Base-by-base conservation (phyloP, 1,284 basidiomycete genomes). In the Boletus mariae region DNA sequence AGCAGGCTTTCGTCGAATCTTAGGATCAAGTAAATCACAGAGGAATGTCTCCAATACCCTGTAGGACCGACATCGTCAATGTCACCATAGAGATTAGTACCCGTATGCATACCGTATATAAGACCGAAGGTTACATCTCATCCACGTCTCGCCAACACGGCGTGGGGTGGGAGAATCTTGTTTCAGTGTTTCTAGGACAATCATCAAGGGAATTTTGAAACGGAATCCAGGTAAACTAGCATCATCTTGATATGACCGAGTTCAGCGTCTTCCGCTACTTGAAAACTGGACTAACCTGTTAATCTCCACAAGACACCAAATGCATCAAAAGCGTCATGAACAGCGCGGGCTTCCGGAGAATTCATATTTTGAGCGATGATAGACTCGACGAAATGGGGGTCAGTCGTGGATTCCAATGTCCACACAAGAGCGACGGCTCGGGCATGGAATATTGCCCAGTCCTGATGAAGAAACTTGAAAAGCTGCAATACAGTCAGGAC, bases 281-380 rank as follows among this genome's bases (percentile, higher is more conserved):
- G 40, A 47, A 47, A 47, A 26, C 37, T n/a, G 15, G 53, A 63
- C 77, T 63, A 57, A 90, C 94, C 92, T 47, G 87, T 90, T 54
- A 94, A 72, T 54, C 93, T 80, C 96, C 96, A 99, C 6, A 98
- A 75, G 1, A 93, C 85, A 1, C 96, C 94, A 67, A 99, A 97
- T 0, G 90, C 90, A 59, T 94, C 88, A 66, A 89, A 90, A 0
- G 87, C 82, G 29, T 83, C 80, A 48, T 80, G 74, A 11, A 78
- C 71, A 51, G 77, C 75, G n/a, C 61, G 61, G 17, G 73, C 71
- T 44, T 82, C 75, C 0, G 75, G 66, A 9, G 82, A 79, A 11
- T 78, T 79, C 70, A 94, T 78, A n/a, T 75, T 79, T 53, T 85
- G 80, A 1, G 91, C 81, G 41, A 94, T 71, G 47, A 90, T 85